Percentiles rank a stretch among this genome's conserved stretches.
phyloP scores from a whole-genome alignment of 495 filamentous ascomycete genomes.

The Trichoderma gamsii region DNA sequence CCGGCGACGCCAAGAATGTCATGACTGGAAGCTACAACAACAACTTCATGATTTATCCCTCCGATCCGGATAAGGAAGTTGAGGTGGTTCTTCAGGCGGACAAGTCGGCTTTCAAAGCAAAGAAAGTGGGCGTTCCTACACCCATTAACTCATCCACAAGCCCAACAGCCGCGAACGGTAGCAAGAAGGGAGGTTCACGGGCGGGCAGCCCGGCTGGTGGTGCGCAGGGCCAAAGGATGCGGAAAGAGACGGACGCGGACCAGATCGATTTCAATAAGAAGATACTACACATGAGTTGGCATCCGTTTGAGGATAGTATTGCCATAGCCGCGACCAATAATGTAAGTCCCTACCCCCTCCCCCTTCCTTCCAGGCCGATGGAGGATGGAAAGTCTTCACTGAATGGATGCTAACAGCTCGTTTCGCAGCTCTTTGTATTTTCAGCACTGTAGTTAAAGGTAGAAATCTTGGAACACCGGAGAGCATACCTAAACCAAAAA shows the following conservation, averaged over 20 bases:
- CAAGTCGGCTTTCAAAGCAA: slow-evolving; percentile 98
- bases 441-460: slow-evolving; percentile 67
- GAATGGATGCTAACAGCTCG: slow-evolving; percentile 21
- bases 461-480: slow-evolving; percentile 1
- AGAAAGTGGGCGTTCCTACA: slow-evolving; percentile 97
- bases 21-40: slow-evolving; percentile 99
- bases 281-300: slow-evolving; percentile 99
- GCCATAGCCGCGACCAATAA: slow-evolving; percentile 99
- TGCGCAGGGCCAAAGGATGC: slow-evolving; percentile 84
- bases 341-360: slow-evolving; percentile 54
- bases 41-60: slow-evolving; percentile 99
- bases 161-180: slow-evolving; percentile 60
- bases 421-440: slow-evolving; percentile 85
- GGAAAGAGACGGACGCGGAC: slow-evolving; percentile 97
- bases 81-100: slow-evolving; percentile 97
- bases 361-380: not conserved
- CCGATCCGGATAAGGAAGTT: slow-evolving; percentile 88
- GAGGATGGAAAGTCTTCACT: not conserved
- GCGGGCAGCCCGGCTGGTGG: slow-evolving; percentile 84
- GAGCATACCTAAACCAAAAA: not conserved
- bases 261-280: slow-evolving; percentile 99
- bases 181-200: slow-evolving; percentile 77
- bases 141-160: slow-evolving; percentile 80
- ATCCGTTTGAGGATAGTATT: slow-evolving; percentile 99
- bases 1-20: slow-evolving; percentile 94